phyloP scores from a whole-genome alignment of 768 basidiomycete genomes.

The Mycena capillaripes region DNA sequence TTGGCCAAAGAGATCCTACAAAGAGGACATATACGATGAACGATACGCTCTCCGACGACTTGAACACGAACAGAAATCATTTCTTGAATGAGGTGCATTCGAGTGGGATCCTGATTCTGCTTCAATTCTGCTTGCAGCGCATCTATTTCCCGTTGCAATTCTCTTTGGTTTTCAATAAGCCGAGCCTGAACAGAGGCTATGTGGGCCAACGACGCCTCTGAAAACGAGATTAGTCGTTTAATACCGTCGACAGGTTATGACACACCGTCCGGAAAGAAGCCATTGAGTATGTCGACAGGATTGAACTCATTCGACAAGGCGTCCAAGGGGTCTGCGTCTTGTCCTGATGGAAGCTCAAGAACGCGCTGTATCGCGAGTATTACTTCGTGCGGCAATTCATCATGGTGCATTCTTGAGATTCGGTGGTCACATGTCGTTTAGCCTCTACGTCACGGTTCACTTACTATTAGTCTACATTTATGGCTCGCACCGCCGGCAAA shows the following conservation, averaged over 20 bases:
- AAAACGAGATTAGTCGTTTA: constrained; percentile 25
- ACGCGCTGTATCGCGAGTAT: constrained; percentile 80
- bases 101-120: constrained; percentile 86
- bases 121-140: constrained; percentile 75
- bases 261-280: constrained; percentile 85
- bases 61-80: constrained; percentile 86
- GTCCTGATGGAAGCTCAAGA: constrained; percentile 64
- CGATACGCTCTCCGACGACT: neutral
- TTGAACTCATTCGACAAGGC: constrained; percentile 70
- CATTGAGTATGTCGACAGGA: constrained; percentile 71
- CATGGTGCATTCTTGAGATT: constrained; percentile 49
- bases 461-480: neutral
- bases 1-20: constrained; percentile 91
- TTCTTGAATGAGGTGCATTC: constrained; percentile 93
- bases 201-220: constrained; percentile 83
- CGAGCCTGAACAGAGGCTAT: constrained; percentile 79
- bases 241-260: constrained; percentile 16
- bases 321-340: constrained; percentile 69
- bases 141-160: constrained; percentile 81
- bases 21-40: constrained; percentile 8
- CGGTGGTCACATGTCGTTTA: too few relatives aligned
- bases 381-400: constrained; percentile 76
- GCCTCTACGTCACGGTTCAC: too few relatives aligned
- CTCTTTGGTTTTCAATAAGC: constrained; percentile 77
- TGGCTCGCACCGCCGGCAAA: constrained; percentile 47